Base-by-base conservation (phyloP, 805 yeast genomes). In the Blastobotrys peoriensis region DNA sequence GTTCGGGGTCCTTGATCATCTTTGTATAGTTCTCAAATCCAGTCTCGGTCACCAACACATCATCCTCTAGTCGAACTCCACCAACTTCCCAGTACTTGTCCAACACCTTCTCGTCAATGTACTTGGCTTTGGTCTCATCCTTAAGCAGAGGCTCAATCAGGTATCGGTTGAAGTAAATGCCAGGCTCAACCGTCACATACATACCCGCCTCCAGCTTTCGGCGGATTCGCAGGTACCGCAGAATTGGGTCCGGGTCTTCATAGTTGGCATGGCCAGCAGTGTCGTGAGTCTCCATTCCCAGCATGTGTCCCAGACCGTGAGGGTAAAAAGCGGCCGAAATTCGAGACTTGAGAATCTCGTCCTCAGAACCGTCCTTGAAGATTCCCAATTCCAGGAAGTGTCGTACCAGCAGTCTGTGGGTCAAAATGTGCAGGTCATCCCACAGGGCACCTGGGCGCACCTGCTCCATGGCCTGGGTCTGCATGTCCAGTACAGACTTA, bases 51-150 rank as follows among this genome's bases (percentile, higher is more conserved):
- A 91, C 82, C 37, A 86, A 67, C 35, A 93, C 74, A 59, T 91
- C 97, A 61, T 91, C 98, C 65, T 91, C 98, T 46, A 91, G 87
- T 64, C 98, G 78, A 4, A 91, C 96, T 37, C 98, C 98, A n/a
- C 98, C 98, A 45, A 93, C 78, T 53, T 82, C 76, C 82, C 83
- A 77, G 64, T 88, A 91, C 57, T 77, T 80, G 45, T 85, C 79
- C 49, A 91, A 69, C 4, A 83, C 79, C 0, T 76, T 79, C 51
- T 64, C 61, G 56, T 87, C 72, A 46, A 91, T 81, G 62, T 67
- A 84, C 55, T 76, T 77, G 28, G 65, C 50, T 54, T 76, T 76
- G 38, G 65, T 64, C 36, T 65, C 63, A 13, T 60, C 55, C 3
- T 60, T 57, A 54, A 83, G 64, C 6, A 76, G 75, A 25, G 82